Evolutionary conservation across 169 alveolate species (phyloP).

Genomic region (Plasmodium vinckei): DNA sequence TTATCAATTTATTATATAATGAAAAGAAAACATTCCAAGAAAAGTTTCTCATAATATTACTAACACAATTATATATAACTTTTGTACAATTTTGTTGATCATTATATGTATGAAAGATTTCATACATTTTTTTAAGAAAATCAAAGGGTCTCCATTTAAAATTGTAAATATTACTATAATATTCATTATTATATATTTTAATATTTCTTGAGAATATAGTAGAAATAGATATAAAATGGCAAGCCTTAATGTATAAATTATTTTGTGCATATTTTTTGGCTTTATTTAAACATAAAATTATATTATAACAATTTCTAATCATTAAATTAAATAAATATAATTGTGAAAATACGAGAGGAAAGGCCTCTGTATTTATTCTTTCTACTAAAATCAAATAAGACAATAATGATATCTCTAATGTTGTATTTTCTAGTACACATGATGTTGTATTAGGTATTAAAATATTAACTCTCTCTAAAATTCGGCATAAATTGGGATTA

Average conservation of each 20-base stretch:
- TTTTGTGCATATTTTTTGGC: constrained; percentile 23
- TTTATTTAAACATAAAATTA: constrained; percentile 56
- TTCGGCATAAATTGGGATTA: constrained; percentile 38
- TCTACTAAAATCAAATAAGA: constrained; percentile 61
- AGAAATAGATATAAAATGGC: constrained; percentile 46
- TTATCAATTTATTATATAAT: constrained; percentile 33
- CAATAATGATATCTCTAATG: constrained; percentile 61
- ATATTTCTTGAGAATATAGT: constrained; percentile 47
- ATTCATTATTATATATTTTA: constrained; percentile 17
- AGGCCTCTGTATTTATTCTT: constrained; percentile 27
- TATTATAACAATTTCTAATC: constrained; percentile 70
- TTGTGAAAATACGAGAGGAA: constrained; percentile 70
- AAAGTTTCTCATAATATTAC: constrained; percentile 72
- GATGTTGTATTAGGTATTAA: constrained; percentile 71
- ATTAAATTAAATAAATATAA: constrained; percentile 72
- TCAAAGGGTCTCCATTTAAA: constrained; percentile 75
- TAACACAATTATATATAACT: constrained; percentile 32
- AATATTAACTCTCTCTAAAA: constrained; percentile 68
- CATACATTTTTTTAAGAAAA: constrained; percentile 39
- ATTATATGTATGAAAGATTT: constrained; percentile 27
- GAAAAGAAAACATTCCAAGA: constrained; percentile 62
- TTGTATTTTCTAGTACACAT: constrained; percentile 75
- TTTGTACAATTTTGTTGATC: constrained; percentile 26
- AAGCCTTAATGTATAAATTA: constrained; percentile 51
- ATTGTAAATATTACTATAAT: constrained; percentile 52